A percentile compares a stretch with the other conserved stretches of the same genome.
Evolutionary conservation across 2,329 filamentous ascomycete genomes (phyloP).

Genomic region (Verticillium klebahnii): DNA sequence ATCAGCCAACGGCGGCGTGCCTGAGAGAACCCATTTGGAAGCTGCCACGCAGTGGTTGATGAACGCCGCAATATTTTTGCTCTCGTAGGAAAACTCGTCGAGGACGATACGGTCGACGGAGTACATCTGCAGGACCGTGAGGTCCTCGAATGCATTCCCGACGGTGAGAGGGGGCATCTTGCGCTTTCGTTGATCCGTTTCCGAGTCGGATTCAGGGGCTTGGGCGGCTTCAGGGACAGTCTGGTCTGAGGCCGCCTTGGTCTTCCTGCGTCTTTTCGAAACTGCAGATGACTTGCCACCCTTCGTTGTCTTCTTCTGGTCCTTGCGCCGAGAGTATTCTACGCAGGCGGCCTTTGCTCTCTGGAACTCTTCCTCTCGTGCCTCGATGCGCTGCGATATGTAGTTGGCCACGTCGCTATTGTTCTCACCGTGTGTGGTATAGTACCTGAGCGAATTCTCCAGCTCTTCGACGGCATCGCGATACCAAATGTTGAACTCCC

Average conservation of each 20-base stretch:
- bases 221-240: not conserved
- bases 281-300: not conserved
- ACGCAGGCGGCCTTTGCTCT: not conserved
- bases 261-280: not conserved
- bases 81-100: conserved; percentile 39
- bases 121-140: conserved; percentile 28
- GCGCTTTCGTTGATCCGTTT: not conserved
- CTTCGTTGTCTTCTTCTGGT: conserved; percentile 2
- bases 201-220: not conserved
- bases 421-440: too few species aligned
- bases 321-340: not conserved
- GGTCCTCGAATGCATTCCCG: not conserved
- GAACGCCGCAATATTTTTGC: conserved; percentile 24
- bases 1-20: conserved; percentile 31
- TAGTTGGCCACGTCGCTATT: not conserved
- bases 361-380: not conserved
- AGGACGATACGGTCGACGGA: conserved; percentile 33
- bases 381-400: not conserved
- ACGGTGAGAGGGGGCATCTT: not conserved
- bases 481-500: conserved; percentile 6
- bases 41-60: conserved; percentile 23
- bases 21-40: conserved; percentile 39
- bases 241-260: not conserved
- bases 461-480: conserved; percentile 1
- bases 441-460: not conserved